Evolutionary conservation across 2,329 filamentous ascomycete genomes (phyloP).

Genomic region (Sclerotinia minor): DNA sequence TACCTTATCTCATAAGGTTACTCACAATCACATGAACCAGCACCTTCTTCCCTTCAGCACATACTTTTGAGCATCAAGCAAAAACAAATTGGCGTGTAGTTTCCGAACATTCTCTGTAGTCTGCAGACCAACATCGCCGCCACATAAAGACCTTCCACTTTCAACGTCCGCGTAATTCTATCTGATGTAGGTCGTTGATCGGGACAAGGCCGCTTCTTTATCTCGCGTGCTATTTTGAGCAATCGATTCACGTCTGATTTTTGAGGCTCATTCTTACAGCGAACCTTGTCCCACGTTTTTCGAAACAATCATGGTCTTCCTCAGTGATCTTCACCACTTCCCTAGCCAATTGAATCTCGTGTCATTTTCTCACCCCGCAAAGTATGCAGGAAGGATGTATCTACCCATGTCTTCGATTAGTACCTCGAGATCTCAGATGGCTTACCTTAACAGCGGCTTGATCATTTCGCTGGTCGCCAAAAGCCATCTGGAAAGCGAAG

Average conservation of each 20-base stretch:
- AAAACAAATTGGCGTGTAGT: background rate
- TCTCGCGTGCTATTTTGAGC: slow-evolving; percentile 10
- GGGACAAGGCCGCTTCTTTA: background rate
- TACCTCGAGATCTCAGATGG: background rate
- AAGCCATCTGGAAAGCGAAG: background rate
- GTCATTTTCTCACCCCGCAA: background rate
- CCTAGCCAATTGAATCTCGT: slow-evolving; percentile 3
- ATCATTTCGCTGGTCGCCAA: background rate
- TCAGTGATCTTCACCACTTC: background rate
- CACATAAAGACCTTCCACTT: background rate
- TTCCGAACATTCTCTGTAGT: background rate
- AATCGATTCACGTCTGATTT: background rate
- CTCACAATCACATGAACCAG: too few relatives aligned
- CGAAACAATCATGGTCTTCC: background rate
- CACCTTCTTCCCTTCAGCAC: background rate
- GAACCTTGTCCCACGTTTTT: background rate
- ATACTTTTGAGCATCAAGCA: background rate
- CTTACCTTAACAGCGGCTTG: background rate
- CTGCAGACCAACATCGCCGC: slow-evolving; percentile 6
- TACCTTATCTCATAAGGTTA: background rate
- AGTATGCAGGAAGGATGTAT: slow-evolving; percentile 9
- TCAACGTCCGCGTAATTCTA: background rate
- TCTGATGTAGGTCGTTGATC: slow-evolving; percentile 9
- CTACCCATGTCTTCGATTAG: background rate
- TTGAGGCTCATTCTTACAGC: background rate